Conservation (phyloP, 805 yeast genomes). For the Saccharomyces mikatae region DNA sequence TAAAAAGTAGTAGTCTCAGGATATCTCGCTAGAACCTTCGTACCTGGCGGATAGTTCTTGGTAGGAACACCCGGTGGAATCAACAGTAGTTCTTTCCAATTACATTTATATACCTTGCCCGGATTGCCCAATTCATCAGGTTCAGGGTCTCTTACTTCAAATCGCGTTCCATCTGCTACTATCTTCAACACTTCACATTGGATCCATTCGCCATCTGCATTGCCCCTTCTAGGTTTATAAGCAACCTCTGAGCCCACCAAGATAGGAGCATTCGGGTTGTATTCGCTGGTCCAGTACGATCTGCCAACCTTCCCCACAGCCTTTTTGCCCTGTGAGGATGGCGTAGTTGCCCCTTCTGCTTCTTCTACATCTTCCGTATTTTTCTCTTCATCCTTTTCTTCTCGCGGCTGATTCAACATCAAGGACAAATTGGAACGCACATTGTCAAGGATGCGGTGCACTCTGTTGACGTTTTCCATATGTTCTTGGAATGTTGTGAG, state of each 20-base stretch:
- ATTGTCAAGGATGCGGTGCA: constrained; percentile 36
- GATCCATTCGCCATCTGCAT: constrained; percentile 81
- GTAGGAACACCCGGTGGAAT: constrained; percentile 51
- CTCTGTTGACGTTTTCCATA: constrained; percentile 49
- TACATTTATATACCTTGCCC: constrained; percentile 78
- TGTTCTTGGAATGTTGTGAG: constrained; percentile 42
- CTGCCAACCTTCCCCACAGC: constrained; percentile 32
- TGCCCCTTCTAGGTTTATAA: constrained; percentile 61
- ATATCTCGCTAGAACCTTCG: constrained; percentile 83
- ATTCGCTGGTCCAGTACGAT: constrained; percentile 45
- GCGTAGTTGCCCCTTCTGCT: constrained; percentile 6
- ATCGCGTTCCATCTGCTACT: constrained; percentile 62
- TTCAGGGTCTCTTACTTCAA: constrained; percentile 95
- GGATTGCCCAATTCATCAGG: constrained; percentile 90
- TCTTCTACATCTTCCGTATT: constrained; percentile 1
- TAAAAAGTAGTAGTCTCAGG: constrained; percentile 97
- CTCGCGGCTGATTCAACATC: constrained; percentile 33
- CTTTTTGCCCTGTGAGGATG: constrained; percentile 3
- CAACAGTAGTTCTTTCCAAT: constrained; percentile 67
- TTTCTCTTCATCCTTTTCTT: constrained; percentile 1
- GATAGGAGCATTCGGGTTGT: constrained; percentile 51
- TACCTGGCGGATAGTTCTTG: constrained; percentile 57
- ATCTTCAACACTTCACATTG: constrained; percentile 83
- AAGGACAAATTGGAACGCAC: constrained; percentile 36
- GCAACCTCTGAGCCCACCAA: constrained; percentile 78